phyloP scores from a whole-genome alignment of 106 monocot genomes.

The Vanilla planifolia region DNA sequence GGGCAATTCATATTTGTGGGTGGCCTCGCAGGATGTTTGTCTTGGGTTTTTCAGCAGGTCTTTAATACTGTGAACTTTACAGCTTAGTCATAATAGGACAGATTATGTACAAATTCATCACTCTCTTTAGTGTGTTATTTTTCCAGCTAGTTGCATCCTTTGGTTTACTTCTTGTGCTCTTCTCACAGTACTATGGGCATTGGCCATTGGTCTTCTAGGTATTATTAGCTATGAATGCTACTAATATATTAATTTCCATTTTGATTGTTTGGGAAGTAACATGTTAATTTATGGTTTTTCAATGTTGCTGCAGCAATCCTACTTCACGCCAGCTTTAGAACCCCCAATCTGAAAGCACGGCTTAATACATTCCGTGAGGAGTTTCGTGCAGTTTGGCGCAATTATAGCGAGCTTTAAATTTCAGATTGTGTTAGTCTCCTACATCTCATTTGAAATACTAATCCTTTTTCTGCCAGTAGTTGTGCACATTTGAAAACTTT shows the following conservation, averaged over 20 bases:
- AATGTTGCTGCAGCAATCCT: slow-evolving; percentile 46
- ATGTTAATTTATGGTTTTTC: slow-evolving; percentile 7
- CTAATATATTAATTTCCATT: no score
- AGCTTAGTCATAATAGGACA: no score
- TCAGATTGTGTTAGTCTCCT: not conserved
- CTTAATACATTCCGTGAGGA: slow-evolving; percentile 98
- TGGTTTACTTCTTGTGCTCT: slow-evolving; percentile 69
- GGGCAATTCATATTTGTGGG: slow-evolving; percentile 93
- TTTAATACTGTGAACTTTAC: not conserved
- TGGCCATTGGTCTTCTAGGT: slow-evolving; percentile 67
- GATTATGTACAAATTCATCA: no score
- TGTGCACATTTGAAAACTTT: no score
- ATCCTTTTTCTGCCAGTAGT: no score
- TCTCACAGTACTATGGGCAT: slow-evolving; percentile 67
- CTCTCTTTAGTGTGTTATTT: no score
- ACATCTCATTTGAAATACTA: no score
- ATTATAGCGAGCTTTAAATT: slow-evolving; percentile 78
- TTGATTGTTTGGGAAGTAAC: no score
- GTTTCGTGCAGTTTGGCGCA: slow-evolving; percentile 98
- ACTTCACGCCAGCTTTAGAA: slow-evolving; percentile 93
- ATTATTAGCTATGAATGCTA: no score
- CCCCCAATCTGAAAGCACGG: slow-evolving; percentile 94
- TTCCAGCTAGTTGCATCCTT: slow-evolving; percentile 59
- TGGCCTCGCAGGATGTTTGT: slow-evolving; percentile 93
- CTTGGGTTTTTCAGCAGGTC: slow-evolving; percentile 75